Evolutionary conservation across 108 stramenopile species (phyloP), one percentile per base, ranked within the genome.

Genomic region (Nitzschia putrida): DNA sequence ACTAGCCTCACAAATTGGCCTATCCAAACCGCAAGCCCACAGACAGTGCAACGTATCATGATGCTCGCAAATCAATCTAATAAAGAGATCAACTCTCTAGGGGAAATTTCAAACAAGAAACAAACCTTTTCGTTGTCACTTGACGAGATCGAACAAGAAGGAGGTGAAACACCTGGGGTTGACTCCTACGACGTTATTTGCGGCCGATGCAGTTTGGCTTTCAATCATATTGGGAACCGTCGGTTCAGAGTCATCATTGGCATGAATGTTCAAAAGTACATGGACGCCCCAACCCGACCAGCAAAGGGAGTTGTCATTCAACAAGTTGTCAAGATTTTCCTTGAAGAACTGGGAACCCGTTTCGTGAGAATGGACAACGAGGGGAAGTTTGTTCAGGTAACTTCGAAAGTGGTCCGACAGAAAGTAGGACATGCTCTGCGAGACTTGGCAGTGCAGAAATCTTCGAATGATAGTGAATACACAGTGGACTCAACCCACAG

Each of bases 351-450:
- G 21, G 73, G 73, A 26, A 66, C 66, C 8, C 54, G 55, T 3
- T 74, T 74, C 24, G 25, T 60, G 23, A 67, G 67, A n/a, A 34
- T 34, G 29, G 40, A 66, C 34, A 43, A 57, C 16, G 29, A 52
- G 0, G 52, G 66, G 0, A 39, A 59, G 11, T 63, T 63, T 53
- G 57, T 53, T 7, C 42, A 44, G 16, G 53, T 78, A 25, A 37
- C 34, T 9, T 57, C 60, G 18, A 71, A 72, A 29, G 49, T 65
- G 24, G 71, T 61, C 0, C 47, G 65, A 29, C 73, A 71, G 64
- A 84, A 56, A 60, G 58, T 69, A 0, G 71, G 78, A 23, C 78
- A 79, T 42, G 78, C 78, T 0, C 52, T 79, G 9, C 66, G 78
- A 39, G 78, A 73, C 55, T 38, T 69, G 44, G 65, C 66, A 10